Conservation (phyloP, 257 asterid species). For the Salvia splendens region DNA sequence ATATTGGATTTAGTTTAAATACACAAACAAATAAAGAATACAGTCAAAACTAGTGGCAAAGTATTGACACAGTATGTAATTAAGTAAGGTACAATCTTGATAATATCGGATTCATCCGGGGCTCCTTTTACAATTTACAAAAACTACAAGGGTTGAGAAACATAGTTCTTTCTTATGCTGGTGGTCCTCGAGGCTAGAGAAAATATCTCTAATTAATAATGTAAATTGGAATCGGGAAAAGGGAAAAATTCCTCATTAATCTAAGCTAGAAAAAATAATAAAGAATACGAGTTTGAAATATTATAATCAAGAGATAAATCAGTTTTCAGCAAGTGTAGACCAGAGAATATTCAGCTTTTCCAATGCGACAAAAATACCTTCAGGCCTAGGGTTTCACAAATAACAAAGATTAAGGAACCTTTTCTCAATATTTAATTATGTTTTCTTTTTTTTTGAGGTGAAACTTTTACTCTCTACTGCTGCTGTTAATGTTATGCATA, state of each 20-base stretch:
- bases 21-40: too few species aligned
- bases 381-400: conserved; percentile 47
- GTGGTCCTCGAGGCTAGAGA: conserved; percentile 28
- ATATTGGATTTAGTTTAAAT: too few species aligned
- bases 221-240: conserved; percentile 32
- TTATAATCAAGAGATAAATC: conserved; percentile 27
- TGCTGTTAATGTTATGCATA: neutral
- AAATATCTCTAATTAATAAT: conserved; percentile 17
- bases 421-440: neutral
- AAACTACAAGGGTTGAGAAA: neutral
- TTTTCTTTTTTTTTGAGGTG: neutral
- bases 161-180: neutral
- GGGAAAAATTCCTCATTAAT: conserved; percentile 36
- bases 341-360: conserved; percentile 85
- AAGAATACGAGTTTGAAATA: neutral
- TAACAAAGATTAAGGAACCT: conserved; percentile 49
- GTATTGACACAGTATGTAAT: too few species aligned
- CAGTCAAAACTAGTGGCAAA: too few species aligned
- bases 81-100: too few species aligned
- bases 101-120: neutral
- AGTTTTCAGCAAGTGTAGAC: conserved; percentile 46
- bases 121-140: neutral
- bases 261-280: conserved; percentile 14
- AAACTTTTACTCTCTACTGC: neutral
- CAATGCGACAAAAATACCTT: conserved; percentile 87